These are phyloP conservation scores for Fusarium newnesense DNA, from an alignment of 2,329 filamentous ascomycete species.

Conservation along the genomic window DNA sequence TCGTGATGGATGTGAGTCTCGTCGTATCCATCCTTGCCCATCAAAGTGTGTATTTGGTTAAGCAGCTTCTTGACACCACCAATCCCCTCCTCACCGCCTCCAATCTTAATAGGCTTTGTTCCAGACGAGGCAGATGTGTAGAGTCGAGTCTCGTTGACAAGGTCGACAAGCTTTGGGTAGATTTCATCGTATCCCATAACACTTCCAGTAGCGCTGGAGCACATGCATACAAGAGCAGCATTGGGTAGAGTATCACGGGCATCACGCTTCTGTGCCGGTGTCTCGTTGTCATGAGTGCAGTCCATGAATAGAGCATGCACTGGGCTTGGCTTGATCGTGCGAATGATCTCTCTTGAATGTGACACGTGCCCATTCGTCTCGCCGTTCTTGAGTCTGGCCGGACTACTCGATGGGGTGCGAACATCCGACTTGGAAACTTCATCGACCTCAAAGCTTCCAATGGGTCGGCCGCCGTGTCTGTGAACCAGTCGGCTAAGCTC, in stretches of 20 bases:
- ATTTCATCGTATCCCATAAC: slow-evolving; percentile 99
- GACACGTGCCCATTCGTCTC: slow-evolving; percentile 45
- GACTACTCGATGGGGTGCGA: slow-evolving; percentile 47
- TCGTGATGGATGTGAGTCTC: slow-evolving; percentile 98
- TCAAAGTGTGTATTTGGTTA: slow-evolving; percentile 93
- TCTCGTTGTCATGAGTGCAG: slow-evolving; percentile 98
- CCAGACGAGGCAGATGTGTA: slow-evolving; percentile 83
- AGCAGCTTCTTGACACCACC: slow-evolving; percentile 90
- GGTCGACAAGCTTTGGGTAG: slow-evolving; percentile 91
- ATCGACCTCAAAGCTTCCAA: slow-evolving; percentile 97
- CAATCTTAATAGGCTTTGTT: slow-evolving; percentile 66
- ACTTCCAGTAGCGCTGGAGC: slow-evolving; percentile 90
- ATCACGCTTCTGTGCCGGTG: slow-evolving; percentile 93
- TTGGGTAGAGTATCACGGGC: slow-evolving; percentile 94
- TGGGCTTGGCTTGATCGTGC: slow-evolving; percentile 84
- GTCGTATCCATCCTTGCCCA: slow-evolving; percentile 94
- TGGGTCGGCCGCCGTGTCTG: slow-evolving; percentile 90
- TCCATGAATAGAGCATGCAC: slow-evolving; percentile 98
- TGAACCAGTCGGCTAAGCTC: slow-evolving; percentile 95
- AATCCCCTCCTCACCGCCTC: slow-evolving; percentile 83
- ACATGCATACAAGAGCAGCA: slow-evolving; percentile 95
- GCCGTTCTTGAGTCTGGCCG: slow-evolving; percentile 39
- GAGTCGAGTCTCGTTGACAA: slow-evolving; percentile 86
- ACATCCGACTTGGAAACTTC: slow-evolving; percentile 75
- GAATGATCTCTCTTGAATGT: slow-evolving; percentile 72